Evolutionary conservation across 805 yeast species (phyloP).

Genomic region (Saccharomycopsis guyanensis): DNA sequence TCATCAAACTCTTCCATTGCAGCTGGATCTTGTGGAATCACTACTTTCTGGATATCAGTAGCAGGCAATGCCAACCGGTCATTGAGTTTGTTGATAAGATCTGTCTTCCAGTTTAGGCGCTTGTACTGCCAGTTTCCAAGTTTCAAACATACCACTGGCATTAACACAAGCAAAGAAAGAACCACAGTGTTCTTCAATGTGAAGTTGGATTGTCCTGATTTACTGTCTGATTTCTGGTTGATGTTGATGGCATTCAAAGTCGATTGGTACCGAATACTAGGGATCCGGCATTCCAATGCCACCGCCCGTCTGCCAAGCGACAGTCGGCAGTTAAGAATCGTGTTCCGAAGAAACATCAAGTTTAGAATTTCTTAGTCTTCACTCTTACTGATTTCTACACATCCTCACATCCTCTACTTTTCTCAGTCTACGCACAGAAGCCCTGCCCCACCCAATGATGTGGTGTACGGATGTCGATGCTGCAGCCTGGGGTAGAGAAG

Average conservation of each 20-base stretch:
- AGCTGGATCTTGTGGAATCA: constrained; percentile 38
- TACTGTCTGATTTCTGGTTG: not conserved
- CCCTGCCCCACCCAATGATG: no score
- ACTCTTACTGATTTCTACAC: no score
- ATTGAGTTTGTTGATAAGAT: constrained; percentile 75
- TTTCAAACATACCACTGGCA: constrained; percentile 81
- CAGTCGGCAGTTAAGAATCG: no score
- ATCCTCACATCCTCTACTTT: no score
- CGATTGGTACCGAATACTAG: not conserved
- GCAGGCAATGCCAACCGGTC: constrained; percentile 71
- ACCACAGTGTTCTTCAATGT: not conserved
- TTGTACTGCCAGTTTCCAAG: constrained; percentile 91
- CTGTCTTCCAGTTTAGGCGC: constrained; percentile 81
- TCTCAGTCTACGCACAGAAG: no score
- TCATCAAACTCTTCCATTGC: constrained; percentile 15
- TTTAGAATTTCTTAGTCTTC: no score
- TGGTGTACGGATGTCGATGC: no score
- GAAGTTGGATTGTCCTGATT: not conserved
- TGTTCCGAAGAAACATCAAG: not conserved
- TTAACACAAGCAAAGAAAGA: constrained; percentile 32
- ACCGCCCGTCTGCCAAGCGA: no score
- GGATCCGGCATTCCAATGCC: no score
- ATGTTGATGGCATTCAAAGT: not conserved
- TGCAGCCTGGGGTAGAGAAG: no score
- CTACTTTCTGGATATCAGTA: constrained; percentile 57